Conservation (phyloP, 345 rosid species). For the Sapria himalayana region DNA sequence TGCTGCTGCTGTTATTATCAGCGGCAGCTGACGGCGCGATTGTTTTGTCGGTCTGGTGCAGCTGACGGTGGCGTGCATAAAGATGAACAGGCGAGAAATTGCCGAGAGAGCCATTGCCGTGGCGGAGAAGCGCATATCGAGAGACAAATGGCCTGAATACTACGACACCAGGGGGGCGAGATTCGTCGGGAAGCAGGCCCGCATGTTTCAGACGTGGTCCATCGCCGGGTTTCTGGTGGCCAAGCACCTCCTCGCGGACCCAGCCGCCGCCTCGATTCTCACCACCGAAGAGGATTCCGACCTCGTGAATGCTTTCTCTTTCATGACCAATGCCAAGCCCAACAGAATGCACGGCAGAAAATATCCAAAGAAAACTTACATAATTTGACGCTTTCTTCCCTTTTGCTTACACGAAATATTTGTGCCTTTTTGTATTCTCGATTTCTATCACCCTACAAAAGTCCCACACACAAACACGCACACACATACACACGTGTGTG, state of each 20-base stretch:
- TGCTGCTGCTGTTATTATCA: too few species aligned
- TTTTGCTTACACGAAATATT: background rate
- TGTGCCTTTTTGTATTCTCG: background rate
- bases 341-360: conserved; percentile 25
- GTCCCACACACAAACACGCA: background rate
- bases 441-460: too few species aligned
- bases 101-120: conserved; percentile 23
- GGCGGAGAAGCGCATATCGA: conserved; percentile 20
- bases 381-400: conserved; percentile 12
- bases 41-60: too few species aligned
- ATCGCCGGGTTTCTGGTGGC: conserved; percentile 37
- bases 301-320: conserved; percentile 31
- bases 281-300: conserved; percentile 26
- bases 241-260: conserved; percentile 25
- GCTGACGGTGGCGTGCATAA: conserved; percentile 35
- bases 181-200: conserved; percentile 32
- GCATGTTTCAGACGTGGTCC: conserved; percentile 34
- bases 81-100: conserved; percentile 31
- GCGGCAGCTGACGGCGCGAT: too few species aligned
- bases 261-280: conserved; percentile 22
- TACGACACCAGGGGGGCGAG: conserved; percentile 30
- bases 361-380: conserved; percentile 19
- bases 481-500: background rate
- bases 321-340: conserved; percentile 35
- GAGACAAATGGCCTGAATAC: conserved; percentile 39